phyloP scores from a whole-genome alignment of 768 basidiomycete genomes.

The Suillus fuscotomentosus region DNA sequence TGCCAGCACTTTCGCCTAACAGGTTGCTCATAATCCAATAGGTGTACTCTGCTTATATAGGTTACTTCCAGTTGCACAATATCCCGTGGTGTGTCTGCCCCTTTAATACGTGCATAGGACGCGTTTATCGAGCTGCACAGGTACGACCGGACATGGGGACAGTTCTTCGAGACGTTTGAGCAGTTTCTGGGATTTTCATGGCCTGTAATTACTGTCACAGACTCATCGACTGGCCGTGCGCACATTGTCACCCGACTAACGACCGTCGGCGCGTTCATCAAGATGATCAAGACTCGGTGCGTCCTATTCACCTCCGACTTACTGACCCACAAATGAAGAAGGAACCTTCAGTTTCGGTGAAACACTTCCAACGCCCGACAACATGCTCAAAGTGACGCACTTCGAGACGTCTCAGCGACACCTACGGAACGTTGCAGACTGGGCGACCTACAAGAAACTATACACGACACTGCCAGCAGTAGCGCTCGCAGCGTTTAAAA shows the following conservation, averaged over 20 bases:
- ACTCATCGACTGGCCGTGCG: conserved; percentile 64
- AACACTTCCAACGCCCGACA: conserved; percentile 67
- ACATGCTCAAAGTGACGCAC: conserved; percentile 65
- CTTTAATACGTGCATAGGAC: background rate
- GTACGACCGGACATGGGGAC: conserved; percentile 82
- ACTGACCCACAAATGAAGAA: background rate
- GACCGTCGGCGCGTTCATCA: conserved; percentile 71
- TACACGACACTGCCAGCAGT: conserved; percentile 71
- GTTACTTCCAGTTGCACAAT: conserved; percentile 69
- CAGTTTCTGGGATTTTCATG: conserved; percentile 80
- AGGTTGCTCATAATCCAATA: conserved; percentile 16
- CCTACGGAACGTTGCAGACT: conserved; percentile 68
- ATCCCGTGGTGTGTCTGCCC: conserved; percentile 55
- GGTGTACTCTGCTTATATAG: conserved; percentile 77
- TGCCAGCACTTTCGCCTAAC: background rate
- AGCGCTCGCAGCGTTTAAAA: conserved; percentile 60
- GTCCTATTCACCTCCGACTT: background rate
- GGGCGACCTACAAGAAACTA: conserved; percentile 65
- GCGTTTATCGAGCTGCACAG: conserved; percentile 31
- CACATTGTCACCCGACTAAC: conserved; percentile 79
- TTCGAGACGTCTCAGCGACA: conserved; percentile 70
- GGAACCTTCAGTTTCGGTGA: conserved; percentile 63
- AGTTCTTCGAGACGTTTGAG: conserved; percentile 75
- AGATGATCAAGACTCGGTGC: conserved; percentile 83
- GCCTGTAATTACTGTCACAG: conserved; percentile 79